Base-by-base conservation (phyloP, 805 yeast species). In the Lipomyces mesembrius region DNA sequence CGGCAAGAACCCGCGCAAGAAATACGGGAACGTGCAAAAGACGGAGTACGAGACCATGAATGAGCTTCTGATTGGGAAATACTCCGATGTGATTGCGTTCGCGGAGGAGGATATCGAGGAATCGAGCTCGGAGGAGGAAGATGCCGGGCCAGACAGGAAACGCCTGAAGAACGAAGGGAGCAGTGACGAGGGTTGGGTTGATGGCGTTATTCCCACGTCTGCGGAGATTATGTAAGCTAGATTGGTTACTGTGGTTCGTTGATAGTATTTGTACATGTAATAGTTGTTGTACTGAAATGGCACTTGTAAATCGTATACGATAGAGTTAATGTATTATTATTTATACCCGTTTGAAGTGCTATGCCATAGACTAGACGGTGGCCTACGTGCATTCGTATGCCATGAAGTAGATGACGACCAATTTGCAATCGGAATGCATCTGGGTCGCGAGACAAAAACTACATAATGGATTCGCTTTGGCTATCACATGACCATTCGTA, bases 11-110 rank as follows among this genome's bases (percentile, higher is more conserved):
- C 97, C 97, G 51, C 85, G 98, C 75, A 87, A 91, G 77, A 94
- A 92, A 77, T 92, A 88, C 75, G 99, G 99, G 27, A 84, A 97
- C 67, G 97, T 95, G 2, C 78, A 93, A 61, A 86, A 88, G 72
- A 85, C 95, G 5, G 87, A 87, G 56, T 71, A 82, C 32, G 94
- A 89, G 72, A 92, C 94, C 1, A 75, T 93, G 66, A 88, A 87
- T 79, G 90, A 89, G 67, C 85, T 91, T 14, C 83, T 92, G 62
- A 88, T 87, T 67, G 97, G 91, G 76, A 82, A 92, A 75, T 90
- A 91, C 71, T 92, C 89, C 37, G 98, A 92, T 74, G 90, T 93
- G 1, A 83, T 90, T 20, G 97, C 91, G 74, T 93, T 92, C 75
- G 85, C 94, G 52, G 78, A 88, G 70, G 96, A 91, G 74, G 87